Evolutionary conservation across 306 rosid species (phyloP).

Genomic region (Lupinus albus): DNA sequence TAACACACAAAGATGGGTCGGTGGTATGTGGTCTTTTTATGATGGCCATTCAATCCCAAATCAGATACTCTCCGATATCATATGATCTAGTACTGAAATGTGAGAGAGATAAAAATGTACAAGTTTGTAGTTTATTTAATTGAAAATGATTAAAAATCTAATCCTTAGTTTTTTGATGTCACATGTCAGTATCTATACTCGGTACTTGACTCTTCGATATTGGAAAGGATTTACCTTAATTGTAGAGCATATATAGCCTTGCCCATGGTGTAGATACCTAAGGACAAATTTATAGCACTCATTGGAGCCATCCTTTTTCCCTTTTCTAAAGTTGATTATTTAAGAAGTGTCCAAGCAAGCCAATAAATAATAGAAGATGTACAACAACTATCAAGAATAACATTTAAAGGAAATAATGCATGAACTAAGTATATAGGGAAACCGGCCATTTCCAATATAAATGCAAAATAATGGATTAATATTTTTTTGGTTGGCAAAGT

Average conservation of each 20-base stretch:
- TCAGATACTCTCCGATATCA: too few relatives aligned
- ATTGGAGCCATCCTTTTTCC: slow-evolving; percentile 39
- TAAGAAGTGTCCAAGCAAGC: slow-evolving; percentile 1
- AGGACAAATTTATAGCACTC: slow-evolving; percentile 43
- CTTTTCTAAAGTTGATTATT: slow-evolving; percentile 21
- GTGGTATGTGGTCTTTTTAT: slow-evolving; percentile 49
- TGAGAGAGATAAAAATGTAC: too few relatives aligned
- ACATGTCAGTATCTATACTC: too few relatives aligned
- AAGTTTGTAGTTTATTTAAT: too few relatives aligned
- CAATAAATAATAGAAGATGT: not conserved
- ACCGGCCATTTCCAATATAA: not conserved
- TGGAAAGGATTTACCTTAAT: too few relatives aligned
- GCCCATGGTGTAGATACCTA: slow-evolving; percentile 44
- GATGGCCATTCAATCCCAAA: slow-evolving; percentile 43
- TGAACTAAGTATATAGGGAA: slow-evolving; percentile 16
- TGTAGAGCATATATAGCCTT: slow-evolving; percentile 37
- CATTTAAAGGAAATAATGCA: slow-evolving; percentile 20
- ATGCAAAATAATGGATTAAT: slow-evolving; percentile 14
- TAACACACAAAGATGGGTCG: slow-evolving; percentile 42
- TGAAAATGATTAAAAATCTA: too few relatives aligned
- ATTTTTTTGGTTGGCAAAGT: too few relatives aligned
- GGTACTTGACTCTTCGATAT: too few relatives aligned
- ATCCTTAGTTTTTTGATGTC: too few relatives aligned
- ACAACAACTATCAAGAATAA: slow-evolving; percentile 22
- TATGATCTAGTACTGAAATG: too few relatives aligned